phyloP scores from a whole-genome alignment of 148 eudicot species.

The Chenopodium formosanum region DNA sequence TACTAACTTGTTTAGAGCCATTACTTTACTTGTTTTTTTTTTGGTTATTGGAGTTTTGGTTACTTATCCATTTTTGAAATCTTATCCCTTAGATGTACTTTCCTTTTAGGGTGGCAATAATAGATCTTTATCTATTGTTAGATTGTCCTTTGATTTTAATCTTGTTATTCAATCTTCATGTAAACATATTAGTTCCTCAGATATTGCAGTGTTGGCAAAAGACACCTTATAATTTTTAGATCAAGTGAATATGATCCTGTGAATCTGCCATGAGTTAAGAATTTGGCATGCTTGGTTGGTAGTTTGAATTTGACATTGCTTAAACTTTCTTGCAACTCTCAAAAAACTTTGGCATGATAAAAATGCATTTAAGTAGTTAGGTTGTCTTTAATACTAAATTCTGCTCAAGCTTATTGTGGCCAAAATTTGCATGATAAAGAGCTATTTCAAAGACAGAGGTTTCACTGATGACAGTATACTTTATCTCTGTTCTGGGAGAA shows the following conservation, averaged over 20 bases:
- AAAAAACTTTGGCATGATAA: not conserved
- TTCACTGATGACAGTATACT: not conserved
- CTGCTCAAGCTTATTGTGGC: not conserved
- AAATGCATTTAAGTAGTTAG: not conserved
- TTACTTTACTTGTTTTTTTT: not conserved
- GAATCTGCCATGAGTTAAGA: not conserved
- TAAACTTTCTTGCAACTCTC: not conserved
- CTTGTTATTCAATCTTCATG: not conserved
- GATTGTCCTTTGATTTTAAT: not conserved
- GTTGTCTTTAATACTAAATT: too few relatives aligned
- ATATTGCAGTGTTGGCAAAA: not conserved
- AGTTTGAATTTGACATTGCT: not conserved
- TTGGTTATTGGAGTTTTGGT: not conserved
- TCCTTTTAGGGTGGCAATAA: not conserved
- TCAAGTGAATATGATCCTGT: not conserved
- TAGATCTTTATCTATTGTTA: not conserved
- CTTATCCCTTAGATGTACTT: not conserved
- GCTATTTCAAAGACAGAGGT: not conserved
- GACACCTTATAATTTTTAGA: not conserved
- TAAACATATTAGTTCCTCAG: not conserved
- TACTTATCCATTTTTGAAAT: not conserved
- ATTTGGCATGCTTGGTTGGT: not conserved
- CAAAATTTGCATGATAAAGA: not conserved
- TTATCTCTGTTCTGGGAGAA: not conserved
- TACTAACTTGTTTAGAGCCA: not conserved